Evolutionary conservation across 1,284 basidiomycete genomes (phyloP).

Genomic region (Pascua guehoae): DNA sequence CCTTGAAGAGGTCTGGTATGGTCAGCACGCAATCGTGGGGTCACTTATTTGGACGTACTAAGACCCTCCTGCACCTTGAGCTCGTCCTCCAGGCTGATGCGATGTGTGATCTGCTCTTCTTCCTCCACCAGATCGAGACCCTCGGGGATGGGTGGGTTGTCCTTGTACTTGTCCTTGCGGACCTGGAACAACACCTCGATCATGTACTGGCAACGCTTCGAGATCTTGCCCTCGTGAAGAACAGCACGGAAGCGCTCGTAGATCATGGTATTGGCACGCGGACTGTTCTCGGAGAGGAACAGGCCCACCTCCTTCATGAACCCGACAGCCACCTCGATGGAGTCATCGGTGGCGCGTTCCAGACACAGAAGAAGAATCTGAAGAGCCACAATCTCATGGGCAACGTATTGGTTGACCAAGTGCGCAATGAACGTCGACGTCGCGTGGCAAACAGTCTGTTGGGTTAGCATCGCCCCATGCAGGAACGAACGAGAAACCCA

Average conservation of each 20-base stretch:
- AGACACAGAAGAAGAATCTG: slow-evolving; percentile 92
- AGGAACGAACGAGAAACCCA: slow-evolving; percentile 53
- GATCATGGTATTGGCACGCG: slow-evolving; percentile 87
- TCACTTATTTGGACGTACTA: slow-evolving; percentile 59
- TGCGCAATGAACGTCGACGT: slow-evolving; percentile 95
- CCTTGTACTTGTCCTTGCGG: slow-evolving; percentile 96
- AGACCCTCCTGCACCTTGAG: slow-evolving; percentile 89
- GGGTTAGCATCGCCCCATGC: too few relatives aligned
- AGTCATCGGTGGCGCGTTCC: slow-evolving; percentile 93
- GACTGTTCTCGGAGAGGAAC: slow-evolving; percentile 87
- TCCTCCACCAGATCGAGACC: slow-evolving; percentile 95
- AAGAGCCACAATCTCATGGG: slow-evolving; percentile 89
- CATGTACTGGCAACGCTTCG: slow-evolving; percentile 98
- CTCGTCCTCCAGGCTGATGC: slow-evolving; percentile 86
- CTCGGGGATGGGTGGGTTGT: slow-evolving; percentile 90
- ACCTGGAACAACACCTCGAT: slow-evolving; percentile 98
- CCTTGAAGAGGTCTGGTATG: slow-evolving; percentile 83
- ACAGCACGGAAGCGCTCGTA: slow-evolving; percentile 96
- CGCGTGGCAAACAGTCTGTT: slow-evolving; percentile 71
- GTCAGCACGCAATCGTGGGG: neutral
- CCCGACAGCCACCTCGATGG: slow-evolving; percentile 95
- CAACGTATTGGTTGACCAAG: slow-evolving; percentile 92
- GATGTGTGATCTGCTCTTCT: slow-evolving; percentile 94
- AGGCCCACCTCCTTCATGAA: slow-evolving; percentile 97
- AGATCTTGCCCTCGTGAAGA: slow-evolving; percentile 89